A percentile compares a stretch with the other conserved stretches of the same genome.
Conservation (phyloP, 768 basidiomycete species). For the Brasilioporus rufonigricans region DNA sequence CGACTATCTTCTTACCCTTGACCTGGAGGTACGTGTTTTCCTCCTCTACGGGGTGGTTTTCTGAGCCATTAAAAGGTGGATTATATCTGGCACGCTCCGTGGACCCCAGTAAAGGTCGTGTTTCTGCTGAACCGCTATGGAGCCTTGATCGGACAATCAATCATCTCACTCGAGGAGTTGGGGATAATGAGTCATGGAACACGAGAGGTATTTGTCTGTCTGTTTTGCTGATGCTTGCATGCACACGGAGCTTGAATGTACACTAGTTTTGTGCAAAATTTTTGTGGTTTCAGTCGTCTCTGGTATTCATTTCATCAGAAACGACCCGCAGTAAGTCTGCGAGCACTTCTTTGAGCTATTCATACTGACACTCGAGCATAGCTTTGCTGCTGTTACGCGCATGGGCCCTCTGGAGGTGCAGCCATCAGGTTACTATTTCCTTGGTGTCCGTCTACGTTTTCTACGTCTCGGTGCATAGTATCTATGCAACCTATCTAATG, state of each 20-base stretch:
- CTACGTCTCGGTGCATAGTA: conserved; percentile 2
- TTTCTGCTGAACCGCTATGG: conserved; percentile 23
- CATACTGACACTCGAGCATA: neutral
- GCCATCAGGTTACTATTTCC: neutral
- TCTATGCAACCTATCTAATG: neutral
- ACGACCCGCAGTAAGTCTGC: conserved; percentile 13
- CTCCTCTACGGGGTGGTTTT: neutral
- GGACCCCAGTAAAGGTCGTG: conserved; percentile 7
- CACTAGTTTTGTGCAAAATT: conserved; percentile 14
- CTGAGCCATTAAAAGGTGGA: conserved; percentile 1
- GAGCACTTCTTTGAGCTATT: neutral
- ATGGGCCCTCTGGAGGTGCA: conserved; percentile 20
- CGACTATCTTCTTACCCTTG: conserved; percentile 18
- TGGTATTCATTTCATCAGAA: conserved; percentile 5
- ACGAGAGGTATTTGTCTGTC: neutral
- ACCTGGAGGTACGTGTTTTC: conserved; percentile 10
- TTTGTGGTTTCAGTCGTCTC: neutral
- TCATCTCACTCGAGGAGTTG: conserved; percentile 12
- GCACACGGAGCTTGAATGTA: neutral
- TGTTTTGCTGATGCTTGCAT: neutral
- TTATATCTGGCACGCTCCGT: conserved; percentile 10
- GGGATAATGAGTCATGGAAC: conserved; percentile 13
- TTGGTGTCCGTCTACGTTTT: conserved; percentile 8
- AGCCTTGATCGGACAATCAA: conserved; percentile 7
- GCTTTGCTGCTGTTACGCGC: conserved; percentile 20